Percentiles rank a stretch among this genome's conserved stretches.
Evolutionary conservation across 345 rosid genomes (phyloP).

Genomic region (Eucalyptus urophylla): DNA sequence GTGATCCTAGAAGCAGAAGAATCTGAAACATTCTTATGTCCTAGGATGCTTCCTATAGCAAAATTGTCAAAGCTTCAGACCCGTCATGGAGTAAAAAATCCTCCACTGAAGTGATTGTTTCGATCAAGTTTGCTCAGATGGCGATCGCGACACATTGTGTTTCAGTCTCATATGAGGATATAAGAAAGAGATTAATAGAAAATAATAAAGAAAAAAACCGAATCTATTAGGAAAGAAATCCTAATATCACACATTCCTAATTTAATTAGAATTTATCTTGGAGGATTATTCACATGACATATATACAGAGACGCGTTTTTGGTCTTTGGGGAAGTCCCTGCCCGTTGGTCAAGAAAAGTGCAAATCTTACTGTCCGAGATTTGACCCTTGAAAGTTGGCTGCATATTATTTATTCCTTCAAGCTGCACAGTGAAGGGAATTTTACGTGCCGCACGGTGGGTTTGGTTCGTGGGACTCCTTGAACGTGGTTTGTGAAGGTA

Average conservation of each 20-base stretch:
- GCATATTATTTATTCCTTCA: neutral
- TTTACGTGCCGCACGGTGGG: neutral
- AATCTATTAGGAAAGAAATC: neutral
- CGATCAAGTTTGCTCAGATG: neutral
- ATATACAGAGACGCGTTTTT: neutral
- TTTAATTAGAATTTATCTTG: neutral
- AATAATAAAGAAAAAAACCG: too few relatives aligned
- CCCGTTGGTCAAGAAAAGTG: neutral
- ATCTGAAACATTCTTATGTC: neutral
- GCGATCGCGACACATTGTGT: neutral
- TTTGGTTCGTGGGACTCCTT: too few relatives aligned
- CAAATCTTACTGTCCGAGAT: neutral
- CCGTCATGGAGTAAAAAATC: neutral
- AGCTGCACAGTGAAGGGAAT: neutral
- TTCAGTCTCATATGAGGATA: neutral
- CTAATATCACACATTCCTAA: neutral
- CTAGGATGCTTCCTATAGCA: too few relatives aligned
- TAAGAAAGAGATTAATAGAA: neutral
- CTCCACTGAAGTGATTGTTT: neutral
- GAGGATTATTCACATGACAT: neutral
- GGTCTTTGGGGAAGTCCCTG: neutral
- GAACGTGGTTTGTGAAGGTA: too few relatives aligned
- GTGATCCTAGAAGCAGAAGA: conserved; percentile 27
- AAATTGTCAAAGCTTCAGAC: too few relatives aligned
- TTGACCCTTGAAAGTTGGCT: neutral